Evolutionary conservation across 202 grass and related monocot genomes (phyloP), one percentile per base, ranked within the genome.

Genomic region (Bolboschoenoplectus hybrid): DNA sequence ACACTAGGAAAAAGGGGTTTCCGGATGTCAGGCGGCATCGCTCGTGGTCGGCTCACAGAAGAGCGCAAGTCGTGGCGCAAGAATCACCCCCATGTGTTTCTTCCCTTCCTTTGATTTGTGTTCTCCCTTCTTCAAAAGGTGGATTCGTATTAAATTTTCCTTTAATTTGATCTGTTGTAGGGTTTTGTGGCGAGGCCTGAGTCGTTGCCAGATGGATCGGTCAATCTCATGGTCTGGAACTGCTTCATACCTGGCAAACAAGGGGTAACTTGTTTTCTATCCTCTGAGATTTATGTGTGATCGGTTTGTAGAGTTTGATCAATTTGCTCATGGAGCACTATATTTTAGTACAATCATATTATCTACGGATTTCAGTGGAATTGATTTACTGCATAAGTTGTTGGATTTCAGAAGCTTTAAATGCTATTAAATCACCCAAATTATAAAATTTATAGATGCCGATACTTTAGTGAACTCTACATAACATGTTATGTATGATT

Each of bases 51-150:
- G 38, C 92, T 97, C 36, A 83, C 92, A n/a, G 92, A 97, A 82
- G 95, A 97, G 87, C 95, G 95, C 86, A 94, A 92, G 81, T 74
- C 86, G 1, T 93, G 92, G 95, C 92, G 92, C 86, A 94, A 89
- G 92, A 94, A 87, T 74, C 95, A 97, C 35, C 95, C 92, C 44
- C 89, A 93, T 55, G 92, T 90, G 26, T 26, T 35, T 80, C 55
- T 9, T 81, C 40, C 55, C 58, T 51, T 26, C 26, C 26, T 67
- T 66, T n/a, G n/a, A 58, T 49, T 62, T 55, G 50, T 26, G 74
- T 50, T 50, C 20, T 58, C 19, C 11, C 81, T 32, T 53, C 34
- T 35, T 55, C 0, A 41, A 41, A 58, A 41, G 41, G 34, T 9
- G 38, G 38, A 12, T 68, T 17, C 6, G n/a, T 6, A 77, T 67